Percentiles rank a stretch among this genome's conserved stretches.
phyloP scores from a whole-genome alignment of 768 basidiomycete species.

The Infundibulicybe gibba region DNA sequence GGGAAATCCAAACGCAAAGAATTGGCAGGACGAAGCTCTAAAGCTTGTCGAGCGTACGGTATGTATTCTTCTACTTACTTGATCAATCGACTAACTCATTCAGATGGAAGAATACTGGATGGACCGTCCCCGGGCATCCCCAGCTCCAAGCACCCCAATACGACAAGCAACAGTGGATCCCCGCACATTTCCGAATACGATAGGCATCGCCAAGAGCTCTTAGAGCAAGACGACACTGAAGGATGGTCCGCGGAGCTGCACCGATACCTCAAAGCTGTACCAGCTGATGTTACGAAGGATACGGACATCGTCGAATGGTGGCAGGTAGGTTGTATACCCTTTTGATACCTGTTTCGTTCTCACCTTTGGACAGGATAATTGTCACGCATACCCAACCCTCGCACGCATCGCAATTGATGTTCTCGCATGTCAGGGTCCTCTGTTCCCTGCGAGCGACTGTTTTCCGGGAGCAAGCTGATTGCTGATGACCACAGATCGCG shows the following conservation, averaged over 20 bases:
- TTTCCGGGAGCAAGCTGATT: neutral
- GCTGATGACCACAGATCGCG: neutral
- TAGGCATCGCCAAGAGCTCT: constrained; percentile 2
- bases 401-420: constrained; percentile 1
- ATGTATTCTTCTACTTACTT: neutral
- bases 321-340: constrained; percentile 8
- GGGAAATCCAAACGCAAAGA: neutral
- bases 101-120: neutral
- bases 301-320: constrained; percentile 12
- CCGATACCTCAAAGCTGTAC: constrained; percentile 10
- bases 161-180: neutral
- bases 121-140: neutral
- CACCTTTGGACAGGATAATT: neutral
- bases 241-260: constrained; percentile 9
- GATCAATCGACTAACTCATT: neutral
- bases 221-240: neutral
- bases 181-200: constrained; percentile 4
- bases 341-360: neutral
- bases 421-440: neutral
- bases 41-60: neutral
- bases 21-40: neutral
- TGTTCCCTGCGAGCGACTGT: constrained; percentile 1
- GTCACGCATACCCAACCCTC: neutral
- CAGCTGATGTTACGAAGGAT: constrained; percentile 10
- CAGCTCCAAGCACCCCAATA: neutral